Evolutionary conservation across 306 rosid species (phyloP).

Genomic region (Begonia masoniana): DNA sequence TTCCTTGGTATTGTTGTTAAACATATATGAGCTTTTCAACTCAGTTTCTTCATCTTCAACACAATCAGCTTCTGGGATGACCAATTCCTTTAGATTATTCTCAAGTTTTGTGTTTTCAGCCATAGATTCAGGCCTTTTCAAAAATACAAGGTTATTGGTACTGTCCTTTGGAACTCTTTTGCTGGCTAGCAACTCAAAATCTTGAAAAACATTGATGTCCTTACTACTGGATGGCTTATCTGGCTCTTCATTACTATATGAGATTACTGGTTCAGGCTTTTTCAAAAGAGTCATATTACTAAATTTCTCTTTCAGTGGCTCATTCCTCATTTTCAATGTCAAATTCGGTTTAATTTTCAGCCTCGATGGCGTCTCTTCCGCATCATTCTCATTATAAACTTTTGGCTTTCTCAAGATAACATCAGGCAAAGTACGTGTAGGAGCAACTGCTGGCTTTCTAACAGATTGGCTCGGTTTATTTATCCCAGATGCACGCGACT

Average conservation of each 20-base stretch:
- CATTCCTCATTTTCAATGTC: constrained; percentile 36
- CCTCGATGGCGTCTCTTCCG: constrained; percentile 26
- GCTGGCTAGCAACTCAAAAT: constrained; percentile 15
- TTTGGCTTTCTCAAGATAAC: constrained; percentile 76
- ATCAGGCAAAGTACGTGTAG: constrained; percentile 46
- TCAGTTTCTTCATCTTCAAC: constrained; percentile 12
- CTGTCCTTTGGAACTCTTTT: constrained; percentile 24
- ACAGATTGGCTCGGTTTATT: constrained; percentile 30
- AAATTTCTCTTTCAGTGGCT: constrained; percentile 40
- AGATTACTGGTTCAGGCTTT: constrained; percentile 47
- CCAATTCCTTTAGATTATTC: constrained; percentile 6
- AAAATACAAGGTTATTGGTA: constrained; percentile 26
- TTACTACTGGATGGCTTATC: constrained; percentile 19
- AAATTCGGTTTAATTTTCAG: constrained; percentile 66
- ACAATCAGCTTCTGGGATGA: constrained; percentile 14
- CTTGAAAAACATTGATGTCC: constrained; percentile 17
- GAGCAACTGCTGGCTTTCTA: constrained; percentile 22
- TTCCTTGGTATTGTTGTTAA: constrained; percentile 7
- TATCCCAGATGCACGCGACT: constrained; percentile 22
- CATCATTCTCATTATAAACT: constrained; percentile 29
- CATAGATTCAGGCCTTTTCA: constrained; percentile 34
- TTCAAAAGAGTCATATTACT: constrained; percentile 73
- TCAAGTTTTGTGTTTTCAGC: constrained; percentile 7
- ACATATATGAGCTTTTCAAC: constrained; percentile 5
- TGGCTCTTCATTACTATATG: constrained; percentile 13